Evolutionary conservation across 169 alveolate genomes (phyloP), one percentile per base, ranked within the genome.

Genomic region (Plasmodium vivax): DNA sequence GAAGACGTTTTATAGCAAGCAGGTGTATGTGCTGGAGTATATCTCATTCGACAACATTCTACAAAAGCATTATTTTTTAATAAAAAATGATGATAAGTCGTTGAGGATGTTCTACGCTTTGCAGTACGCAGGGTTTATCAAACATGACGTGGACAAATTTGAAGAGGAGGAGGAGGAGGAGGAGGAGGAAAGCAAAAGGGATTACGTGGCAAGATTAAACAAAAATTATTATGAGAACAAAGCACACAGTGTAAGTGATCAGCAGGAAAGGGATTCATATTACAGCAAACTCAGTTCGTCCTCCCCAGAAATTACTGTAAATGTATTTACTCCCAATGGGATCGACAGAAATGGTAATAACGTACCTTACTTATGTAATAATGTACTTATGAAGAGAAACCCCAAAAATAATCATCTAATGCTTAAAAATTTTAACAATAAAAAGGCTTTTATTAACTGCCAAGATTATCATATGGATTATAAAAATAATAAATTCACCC

Each of bases 51-150:
- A 82, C 56, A 73, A 82, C 34, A 82, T 10, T 6, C 12, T 34
- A 82, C 87, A 92, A 27, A 92, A 82, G 23, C 95, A 92, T 92
- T 92, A 92, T 62, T 58, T 92, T 82, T 92, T 92, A 47, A 82
- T 92, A 82, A 92, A 92, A 54, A 23, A 58, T 19, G 71, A 83
- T 30, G 95, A 92, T 92, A 92, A 92, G 75, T 62, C 73, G n/a
- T 56, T 92, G 58, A 51, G 85, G 51, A 92, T 96, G 93, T 90
- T 87, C 94, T 95, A 96, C 94, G 97, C 97, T 68, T 92, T 96
- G 47, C 96, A 92, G 73, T 96, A 96, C 43, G 97, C 97, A 32
- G 97, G 97, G 16, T 95, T 96, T 96, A 92, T 96, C 45, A 87
- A 73, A 19, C 94, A 95, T 34, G 85, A 94, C 34, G 51, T 68